These are phyloP conservation scores for Aureobasidium sp. DNA, from an alignment of 2,329 filamentous ascomycete genomes.

Conservation along the genomic window DNA sequence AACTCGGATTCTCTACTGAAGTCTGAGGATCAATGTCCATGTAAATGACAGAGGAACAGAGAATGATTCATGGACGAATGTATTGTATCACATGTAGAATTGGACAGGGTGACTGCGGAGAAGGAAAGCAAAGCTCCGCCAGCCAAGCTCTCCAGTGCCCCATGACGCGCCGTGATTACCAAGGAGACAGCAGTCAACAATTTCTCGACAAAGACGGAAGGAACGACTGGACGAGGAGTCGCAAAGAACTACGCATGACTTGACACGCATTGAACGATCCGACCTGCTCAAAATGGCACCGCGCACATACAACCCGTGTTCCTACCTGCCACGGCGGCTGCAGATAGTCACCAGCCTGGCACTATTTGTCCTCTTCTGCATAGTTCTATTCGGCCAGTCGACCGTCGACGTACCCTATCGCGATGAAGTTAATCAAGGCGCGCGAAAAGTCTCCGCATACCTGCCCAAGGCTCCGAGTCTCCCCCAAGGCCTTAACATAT, in stretches of 20 bases:
- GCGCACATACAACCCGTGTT: conserved; percentile 35
- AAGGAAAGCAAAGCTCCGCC: too few species aligned
- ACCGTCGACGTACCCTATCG: conserved; percentile 36
- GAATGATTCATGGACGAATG: too few species aligned
- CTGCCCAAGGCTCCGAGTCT: conserved; percentile 38
- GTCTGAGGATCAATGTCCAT: too few species aligned
- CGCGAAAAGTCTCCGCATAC: conserved; percentile 42
- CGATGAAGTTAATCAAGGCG: conserved; percentile 42
- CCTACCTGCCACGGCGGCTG: conserved; percentile 50
- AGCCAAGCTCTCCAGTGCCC: conserved; percentile 8
- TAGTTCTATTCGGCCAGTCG: conserved; percentile 38
- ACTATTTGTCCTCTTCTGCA: conserved; percentile 41
- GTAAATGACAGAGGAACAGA: too few species aligned
- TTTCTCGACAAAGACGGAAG: background rate
- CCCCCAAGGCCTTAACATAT: conserved; percentile 61
- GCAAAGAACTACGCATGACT: conserved; percentile 7
- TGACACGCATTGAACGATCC: conserved; percentile 13
- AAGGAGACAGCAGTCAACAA: too few species aligned
- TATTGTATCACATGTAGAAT: too few species aligned
- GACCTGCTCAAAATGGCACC: conserved; percentile 17
- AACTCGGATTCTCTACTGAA: too few species aligned
- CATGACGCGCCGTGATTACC: conserved; percentile 9
- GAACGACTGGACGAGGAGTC: conserved; percentile 1
- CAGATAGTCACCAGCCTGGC: conserved; percentile 48
- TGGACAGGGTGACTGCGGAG: conserved; percentile 18